Evolutionary conservation across 23 red algal species (phyloP), one percentile per base, ranked within the genome.

Genomic region (Agarophyton chilense): DNA sequence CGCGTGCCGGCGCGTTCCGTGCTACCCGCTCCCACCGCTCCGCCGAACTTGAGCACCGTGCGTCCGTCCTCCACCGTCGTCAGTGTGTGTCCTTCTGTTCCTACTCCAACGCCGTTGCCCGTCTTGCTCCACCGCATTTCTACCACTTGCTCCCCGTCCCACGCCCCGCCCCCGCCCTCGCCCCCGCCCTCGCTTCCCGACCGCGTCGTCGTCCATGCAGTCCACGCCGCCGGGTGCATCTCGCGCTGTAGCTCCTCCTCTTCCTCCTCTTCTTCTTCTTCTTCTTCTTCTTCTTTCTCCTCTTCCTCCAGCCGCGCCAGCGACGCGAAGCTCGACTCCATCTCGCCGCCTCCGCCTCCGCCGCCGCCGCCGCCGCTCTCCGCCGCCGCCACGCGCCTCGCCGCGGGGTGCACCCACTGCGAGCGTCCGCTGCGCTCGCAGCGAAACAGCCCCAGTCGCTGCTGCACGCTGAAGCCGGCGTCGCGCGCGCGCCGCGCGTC

Each of bases 21-120:
- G 63, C 63, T 45, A 25, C 82, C 58, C 17, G 35, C 39, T 4
- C 81, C 68, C 40, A 42, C 51, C 21, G 61, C 41, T 19, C 92
- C 92, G 16, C 83, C 92, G 60, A 88, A 94, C 70, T 82, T 79
- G 22, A 88, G 2, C 26, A 84, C n/a, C 39, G 74, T 55, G 14
- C 42, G 56, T 13, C 92, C 92, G 28, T 58, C 84, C 10, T 46
- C 61, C 2, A 77, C 39, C 1, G 82, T 56, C n/a, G 81, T 90
- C n/a, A 94, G 26, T 9, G 92, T 71, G 44, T 89, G 84, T 0
- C 92, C 92, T 43, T 94, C 92, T 16, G 68, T 85, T 34, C 80
- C 90, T n/a, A n/a, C n/a, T n/a, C n/a, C n/a, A n/a, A 21, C 14
- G 24, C 16, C 34, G 32, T 0, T 29, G 78, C 31, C 21, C 64